Percentiles rank a stretch among this genome's conserved stretches.
Conservation (phyloP, 768 basidiomycete species). For the Clathrus columnatus region DNA sequence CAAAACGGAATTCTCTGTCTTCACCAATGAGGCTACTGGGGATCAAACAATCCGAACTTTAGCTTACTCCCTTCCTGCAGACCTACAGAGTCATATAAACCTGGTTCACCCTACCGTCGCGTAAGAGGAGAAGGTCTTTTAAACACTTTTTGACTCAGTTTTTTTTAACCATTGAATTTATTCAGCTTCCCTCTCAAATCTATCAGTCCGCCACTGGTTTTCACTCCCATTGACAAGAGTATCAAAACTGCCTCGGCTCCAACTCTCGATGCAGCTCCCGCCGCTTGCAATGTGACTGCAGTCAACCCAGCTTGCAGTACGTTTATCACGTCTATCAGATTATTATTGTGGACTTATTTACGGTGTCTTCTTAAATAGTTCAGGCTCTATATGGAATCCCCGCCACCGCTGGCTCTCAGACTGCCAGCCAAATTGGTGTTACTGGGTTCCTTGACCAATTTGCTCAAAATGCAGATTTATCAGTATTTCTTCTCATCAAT, state of each 20-base stretch:
- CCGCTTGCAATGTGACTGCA: neutral
- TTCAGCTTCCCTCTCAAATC: neutral
- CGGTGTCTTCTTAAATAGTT: constrained; percentile 15
- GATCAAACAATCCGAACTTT: constrained; percentile 22
- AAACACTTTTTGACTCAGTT: too few species aligned
- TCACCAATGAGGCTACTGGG: constrained; percentile 20
- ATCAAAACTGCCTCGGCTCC: neutral
- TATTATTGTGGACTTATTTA: neutral
- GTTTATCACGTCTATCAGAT: neutral
- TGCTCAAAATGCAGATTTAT: constrained; percentile 16
- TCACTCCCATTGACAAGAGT: neutral
- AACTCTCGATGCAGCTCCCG: neutral
- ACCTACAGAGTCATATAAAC: constrained; percentile 18
- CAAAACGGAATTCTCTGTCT: constrained; percentile 19
- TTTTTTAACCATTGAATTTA: too few species aligned
- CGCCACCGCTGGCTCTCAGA: constrained; percentile 13
- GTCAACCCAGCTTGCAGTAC: neutral
- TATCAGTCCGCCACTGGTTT: neutral
- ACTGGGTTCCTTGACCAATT: constrained; percentile 17
- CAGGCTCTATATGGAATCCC: constrained; percentile 30
- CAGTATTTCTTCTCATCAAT: constrained; percentile 4
- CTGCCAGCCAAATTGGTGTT: constrained; percentile 17
- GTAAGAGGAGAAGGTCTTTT: too few species aligned
- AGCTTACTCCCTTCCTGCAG: constrained; percentile 20
- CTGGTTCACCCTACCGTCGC: constrained; percentile 25